phyloP scores from a whole-genome alignment of 495 filamentous ascomycete genomes.

The Xylaria castorea region DNA sequence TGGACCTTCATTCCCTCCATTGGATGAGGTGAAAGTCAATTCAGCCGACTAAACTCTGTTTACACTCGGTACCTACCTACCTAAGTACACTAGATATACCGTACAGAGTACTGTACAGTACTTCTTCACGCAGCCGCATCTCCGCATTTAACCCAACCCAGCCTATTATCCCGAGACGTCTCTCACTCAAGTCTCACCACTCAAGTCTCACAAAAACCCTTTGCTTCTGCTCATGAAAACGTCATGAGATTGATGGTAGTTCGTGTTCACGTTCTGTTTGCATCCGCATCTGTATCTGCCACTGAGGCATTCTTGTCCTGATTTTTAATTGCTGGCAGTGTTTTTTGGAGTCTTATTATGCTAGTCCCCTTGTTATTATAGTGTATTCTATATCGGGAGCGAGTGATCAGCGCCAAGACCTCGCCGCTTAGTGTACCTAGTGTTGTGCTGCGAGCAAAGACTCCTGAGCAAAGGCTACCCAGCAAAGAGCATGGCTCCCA shows the following conservation, averaged over 20 bases:
- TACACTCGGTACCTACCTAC: neutral
- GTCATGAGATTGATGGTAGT: conserved; percentile 16
- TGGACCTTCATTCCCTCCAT: neutral
- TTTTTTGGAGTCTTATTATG: conserved; percentile 13
- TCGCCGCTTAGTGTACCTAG: conserved; percentile 20
- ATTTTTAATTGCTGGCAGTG: neutral
- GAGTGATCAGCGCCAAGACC: conserved; percentile 23
- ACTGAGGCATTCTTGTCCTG: neutral
- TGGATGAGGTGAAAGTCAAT: neutral
- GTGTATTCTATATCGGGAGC: conserved; percentile 11
- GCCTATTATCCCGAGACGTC: conserved; percentile 4
- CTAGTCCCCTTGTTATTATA: conserved; percentile 5
- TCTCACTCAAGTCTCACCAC: neutral
- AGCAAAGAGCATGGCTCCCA: conserved; percentile 21
- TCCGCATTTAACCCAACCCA: neutral
- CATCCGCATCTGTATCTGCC: neutral
- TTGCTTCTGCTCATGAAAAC: conserved; percentile 19
- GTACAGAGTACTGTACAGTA: neutral
- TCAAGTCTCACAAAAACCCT: neutral
- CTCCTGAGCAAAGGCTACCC: neutral
- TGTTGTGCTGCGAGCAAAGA: neutral
- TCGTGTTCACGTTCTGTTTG: neutral
- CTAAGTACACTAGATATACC: neutral
- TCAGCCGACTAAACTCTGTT: neutral
- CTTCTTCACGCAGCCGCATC: neutral